Percentiles rank a stretch among this genome's conserved stretches.
phyloP scores from a whole-genome alignment of 305 asterid species.

The Fraxinus nigra region DNA sequence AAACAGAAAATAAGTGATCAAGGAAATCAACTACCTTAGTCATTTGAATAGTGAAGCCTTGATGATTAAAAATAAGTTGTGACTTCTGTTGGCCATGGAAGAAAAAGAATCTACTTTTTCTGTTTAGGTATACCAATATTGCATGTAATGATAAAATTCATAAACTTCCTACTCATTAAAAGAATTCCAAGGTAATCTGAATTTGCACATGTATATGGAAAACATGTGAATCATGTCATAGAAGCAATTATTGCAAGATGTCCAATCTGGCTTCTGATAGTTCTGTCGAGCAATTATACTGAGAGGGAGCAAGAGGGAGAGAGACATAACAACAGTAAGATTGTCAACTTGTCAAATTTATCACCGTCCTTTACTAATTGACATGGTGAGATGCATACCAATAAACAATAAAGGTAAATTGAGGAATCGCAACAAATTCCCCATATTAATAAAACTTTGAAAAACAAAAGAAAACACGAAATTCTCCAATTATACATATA shows the following conservation, averaged over 20 bases:
- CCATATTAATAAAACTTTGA: not conserved
- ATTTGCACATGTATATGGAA: not conserved
- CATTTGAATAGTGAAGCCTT: not conserved
- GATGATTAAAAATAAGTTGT: not conserved
- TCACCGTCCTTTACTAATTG: not conserved
- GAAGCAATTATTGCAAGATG: not conserved
- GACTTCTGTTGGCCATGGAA: not conserved
- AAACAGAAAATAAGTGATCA: not conserved
- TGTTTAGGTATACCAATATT: not conserved
- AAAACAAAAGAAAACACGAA: slow-evolving; percentile 5
- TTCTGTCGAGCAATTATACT: slow-evolving; percentile 8
- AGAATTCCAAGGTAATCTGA: not conserved
- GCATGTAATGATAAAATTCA: not conserved
- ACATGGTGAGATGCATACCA: not conserved
- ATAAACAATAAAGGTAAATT: not conserved
- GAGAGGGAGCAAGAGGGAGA: not conserved
- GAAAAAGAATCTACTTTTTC: not conserved
- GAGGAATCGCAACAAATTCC: slow-evolving; percentile 1
- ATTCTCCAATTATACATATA: slow-evolving; percentile 10
- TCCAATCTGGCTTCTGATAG: slow-evolving; percentile 1
- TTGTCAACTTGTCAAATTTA: slow-evolving; percentile 8
- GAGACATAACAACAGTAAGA: slow-evolving; percentile 1
- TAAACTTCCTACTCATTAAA: not conserved
- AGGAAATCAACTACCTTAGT: not conserved
- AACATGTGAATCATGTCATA: not conserved